Conservation (phyloP, 495 filamentous ascomycete species). For the Paragyromitra xinjiangensis region DNA sequence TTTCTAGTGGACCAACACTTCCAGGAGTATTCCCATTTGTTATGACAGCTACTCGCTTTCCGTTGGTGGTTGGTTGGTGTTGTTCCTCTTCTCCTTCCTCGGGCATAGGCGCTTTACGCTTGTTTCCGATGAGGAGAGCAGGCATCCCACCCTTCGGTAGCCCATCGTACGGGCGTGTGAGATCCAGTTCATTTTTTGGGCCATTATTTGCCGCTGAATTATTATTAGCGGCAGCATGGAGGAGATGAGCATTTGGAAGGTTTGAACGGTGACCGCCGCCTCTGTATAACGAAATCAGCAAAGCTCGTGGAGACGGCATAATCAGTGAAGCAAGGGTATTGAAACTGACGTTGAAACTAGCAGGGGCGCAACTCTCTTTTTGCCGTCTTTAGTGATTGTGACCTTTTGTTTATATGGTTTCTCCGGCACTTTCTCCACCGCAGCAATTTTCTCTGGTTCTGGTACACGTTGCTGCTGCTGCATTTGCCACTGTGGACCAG, state of each 20-base stretch:
- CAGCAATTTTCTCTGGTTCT: conserved; percentile 59
- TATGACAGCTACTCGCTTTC: conserved; percentile 59
- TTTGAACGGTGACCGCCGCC: conserved; percentile 57
- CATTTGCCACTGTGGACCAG: conserved; percentile 62
- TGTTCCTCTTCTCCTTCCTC: conserved; percentile 73
- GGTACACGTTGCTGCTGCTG: conserved; percentile 58
- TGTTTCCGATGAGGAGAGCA: conserved; percentile 87
- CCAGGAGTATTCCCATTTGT: conserved; percentile 70
- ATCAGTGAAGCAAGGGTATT: background rate
- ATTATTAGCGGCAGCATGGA: conserved; percentile 64
- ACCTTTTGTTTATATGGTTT: conserved; percentile 76
- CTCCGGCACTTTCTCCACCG: conserved; percentile 66
- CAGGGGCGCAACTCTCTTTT: conserved; percentile 91
- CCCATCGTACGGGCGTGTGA: conserved; percentile 94
- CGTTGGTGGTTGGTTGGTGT: conserved; percentile 71
- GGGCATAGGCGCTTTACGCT: conserved; percentile 78
- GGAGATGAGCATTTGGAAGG: conserved; percentile 57
- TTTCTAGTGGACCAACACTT: conserved; percentile 70
- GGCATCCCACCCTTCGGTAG: conserved; percentile 88
- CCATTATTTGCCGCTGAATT: conserved; percentile 70
- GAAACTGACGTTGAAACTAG: conserved; percentile 76
- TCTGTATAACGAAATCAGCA: conserved; percentile 35
- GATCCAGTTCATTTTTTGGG: conserved; percentile 84
- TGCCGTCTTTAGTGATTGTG: conserved; percentile 95
- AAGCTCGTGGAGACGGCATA: background rate